Evolutionary conservation across 345 rosid species (phyloP), one percentile per base, ranked within the genome.

Genomic region (Aegle marmelos): DNA sequence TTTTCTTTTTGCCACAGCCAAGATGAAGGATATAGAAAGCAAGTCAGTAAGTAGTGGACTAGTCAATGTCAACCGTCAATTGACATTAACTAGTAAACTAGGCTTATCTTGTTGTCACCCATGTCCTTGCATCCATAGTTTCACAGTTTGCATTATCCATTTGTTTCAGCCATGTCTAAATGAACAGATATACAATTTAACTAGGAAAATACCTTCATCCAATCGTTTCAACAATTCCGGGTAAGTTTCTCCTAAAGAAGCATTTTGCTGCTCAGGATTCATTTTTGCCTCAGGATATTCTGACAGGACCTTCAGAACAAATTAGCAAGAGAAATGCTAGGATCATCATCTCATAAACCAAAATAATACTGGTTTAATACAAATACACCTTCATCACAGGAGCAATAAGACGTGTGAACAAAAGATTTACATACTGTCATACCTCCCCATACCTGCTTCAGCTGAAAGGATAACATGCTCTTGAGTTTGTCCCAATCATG

Each of bases 391-490:
- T 64, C 72, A 60, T 54, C 39, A 27, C 17, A 72, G 67, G 59
- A 71, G 59, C 14, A 65, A 63, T 54, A 60, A 17, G 34, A 30
- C 28, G 41, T 30, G 24, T 9, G 28, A 82, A 73, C 64, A 68
- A 75, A 56, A 73, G 79, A 78, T 62, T 81, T 30, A 76, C 50
- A 81, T 39, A 72, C 77, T 67, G 79, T 86, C 95, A 79, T 91
- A 89, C 96, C 92, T 88, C 92, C 83, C 90, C 93, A 79, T 93
- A 96, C 99, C 99, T 92, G 95, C 94, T 94, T 96, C 92, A 96
- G 84, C 87, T 89, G 87, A 85, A 81, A 94, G 68, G 94, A 96
- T 50, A 96, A 83, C 84, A 85, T 78, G 83, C 80, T 85, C 90
- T 90, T 94, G 88, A 96, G 82, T 78, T 90, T 88, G 66, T 85